Percentiles rank a stretch among this genome's conserved stretches.
Evolutionary conservation across 177 flowering plant species (phyloP).

Genomic region (Telopea speciosissima): DNA sequence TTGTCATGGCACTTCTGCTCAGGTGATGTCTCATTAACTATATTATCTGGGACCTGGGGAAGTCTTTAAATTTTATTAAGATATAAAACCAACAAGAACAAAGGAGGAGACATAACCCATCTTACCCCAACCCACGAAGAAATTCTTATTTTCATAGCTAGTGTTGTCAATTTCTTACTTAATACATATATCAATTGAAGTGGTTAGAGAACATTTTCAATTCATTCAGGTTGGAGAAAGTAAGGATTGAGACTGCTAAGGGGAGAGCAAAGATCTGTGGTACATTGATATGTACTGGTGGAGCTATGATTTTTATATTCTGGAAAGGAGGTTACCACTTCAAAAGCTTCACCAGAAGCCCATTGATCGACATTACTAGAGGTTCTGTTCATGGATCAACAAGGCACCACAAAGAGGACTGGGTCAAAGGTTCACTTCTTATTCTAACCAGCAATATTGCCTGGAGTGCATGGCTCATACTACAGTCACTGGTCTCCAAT

Average conservation of each 20-base stretch:
- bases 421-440: too few relatives aligned
- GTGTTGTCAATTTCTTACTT: too few relatives aligned
- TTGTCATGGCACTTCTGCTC: constrained; percentile 30
- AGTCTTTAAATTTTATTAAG: too few relatives aligned
- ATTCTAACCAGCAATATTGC: too few relatives aligned
- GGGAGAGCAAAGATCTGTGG: constrained; percentile 39
- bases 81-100: too few relatives aligned
- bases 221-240: constrained; percentile 37
- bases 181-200: too few relatives aligned
- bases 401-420: not conserved
- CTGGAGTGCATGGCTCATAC: too few relatives aligned
- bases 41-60: too few relatives aligned
- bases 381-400: not conserved
- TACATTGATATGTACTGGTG: constrained; percentile 28
- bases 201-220: not conserved
- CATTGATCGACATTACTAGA: constrained; percentile 21
- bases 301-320: constrained; percentile 39
- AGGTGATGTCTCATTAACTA: constrained; percentile 15
- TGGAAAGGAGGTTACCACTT: constrained; percentile 35
- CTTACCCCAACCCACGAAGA: too few relatives aligned
- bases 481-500: too few relatives aligned
- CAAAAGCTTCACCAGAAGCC: constrained; percentile 19
- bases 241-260: constrained; percentile 15
- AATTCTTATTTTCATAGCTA: too few relatives aligned
- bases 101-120: too few relatives aligned